These are phyloP conservation scores for Flueggea neowawraea DNA, from an alignment of 441 rosid genomes.

Conservation along the genomic window DNA sequence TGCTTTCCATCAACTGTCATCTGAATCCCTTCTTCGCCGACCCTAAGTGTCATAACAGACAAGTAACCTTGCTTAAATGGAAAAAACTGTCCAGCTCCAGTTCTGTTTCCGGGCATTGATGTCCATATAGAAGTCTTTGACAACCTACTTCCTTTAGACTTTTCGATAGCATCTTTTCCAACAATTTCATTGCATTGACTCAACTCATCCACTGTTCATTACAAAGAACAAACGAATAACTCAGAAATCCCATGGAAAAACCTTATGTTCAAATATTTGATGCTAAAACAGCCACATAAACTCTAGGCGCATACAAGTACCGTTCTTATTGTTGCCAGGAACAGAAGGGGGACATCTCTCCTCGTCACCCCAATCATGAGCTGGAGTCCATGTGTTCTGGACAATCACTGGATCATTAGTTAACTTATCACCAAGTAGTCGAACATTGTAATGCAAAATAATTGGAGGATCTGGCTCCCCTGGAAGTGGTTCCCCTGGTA, in stretches of 20 bases:
- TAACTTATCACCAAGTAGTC: conserved; percentile 73
- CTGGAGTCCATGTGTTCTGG: conserved; percentile 72
- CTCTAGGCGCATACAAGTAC: conserved; percentile 11
- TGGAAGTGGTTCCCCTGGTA: conserved; percentile 70
- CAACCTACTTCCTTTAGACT: neutral
- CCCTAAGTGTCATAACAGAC: conserved; percentile 55
- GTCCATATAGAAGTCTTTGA: conserved; percentile 13
- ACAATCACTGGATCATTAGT: conserved; percentile 81
- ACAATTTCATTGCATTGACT: conserved; percentile 35
- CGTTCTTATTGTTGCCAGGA: conserved; percentile 55
- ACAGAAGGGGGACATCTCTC: conserved; percentile 69
- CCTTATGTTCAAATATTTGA: too few species aligned
- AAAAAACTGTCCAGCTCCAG: conserved; percentile 6
- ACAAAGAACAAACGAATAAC: too few species aligned
- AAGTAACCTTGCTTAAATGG: conserved; percentile 9
- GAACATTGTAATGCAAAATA: conserved; percentile 69
- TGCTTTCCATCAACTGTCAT: conserved; percentile 84
- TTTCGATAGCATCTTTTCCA: conserved; percentile 22
- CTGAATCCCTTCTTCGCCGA: conserved; percentile 85
- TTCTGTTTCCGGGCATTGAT: conserved; percentile 17
- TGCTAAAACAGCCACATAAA: too few species aligned
- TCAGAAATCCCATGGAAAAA: too few species aligned
- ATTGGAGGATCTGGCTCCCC: conserved; percentile 81
- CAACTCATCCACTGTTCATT: conserved; percentile 29
- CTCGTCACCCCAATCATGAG: conserved; percentile 79